Evolutionary conservation across 2,329 filamentous ascomycete species (phyloP), one percentile per base, ranked within the genome.

Genomic region (Juglanconis sp.): DNA sequence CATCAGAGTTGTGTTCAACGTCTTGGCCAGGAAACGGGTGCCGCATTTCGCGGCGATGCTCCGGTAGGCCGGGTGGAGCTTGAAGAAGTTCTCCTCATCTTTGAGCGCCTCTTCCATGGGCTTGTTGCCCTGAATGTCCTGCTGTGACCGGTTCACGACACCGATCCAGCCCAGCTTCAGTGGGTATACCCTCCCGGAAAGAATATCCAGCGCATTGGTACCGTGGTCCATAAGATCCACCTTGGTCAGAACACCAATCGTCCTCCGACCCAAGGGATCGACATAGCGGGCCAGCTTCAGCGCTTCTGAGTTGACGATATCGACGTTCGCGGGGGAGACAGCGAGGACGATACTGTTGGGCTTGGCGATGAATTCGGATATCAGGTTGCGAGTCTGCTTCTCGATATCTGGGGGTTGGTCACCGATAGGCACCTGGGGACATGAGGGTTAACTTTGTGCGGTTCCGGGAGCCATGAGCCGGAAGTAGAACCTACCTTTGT

Each of bases 221-320:
- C 95, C 95, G 32, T 96, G 92, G 75, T 99, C 95, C 95, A 99
- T 99, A 72, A 99, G 79, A 79, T 99, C 95, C 63, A 99, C 93
- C 83, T 99, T 99, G 68, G 94, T 98, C 69, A 99, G 83, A 64
- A 99, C 95, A 84, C 95, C 95, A 67, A 99, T 99, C 53, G 95
- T 99, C 73, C 95, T 87, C 79, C 98, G 94, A 71, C 95, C 95
- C 74, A 99, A 93, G 3, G 94, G 94, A 70, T 99, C 95, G 47
- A 99, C 95, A 78, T 99, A 94, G 70, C 95, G 86, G 46, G 95
- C 95, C 68, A 99, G 84, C 80, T 99, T 97, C 73, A 99, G 79
- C 69, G 95, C 95, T 75, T 99, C 95, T 24, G 95, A 99, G 81
- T 99, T 99, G 71, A 95, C 95, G 82, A 99, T 82, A 86, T 99